phyloP scores from a whole-genome alignment of 306 rosid species.

The Cucurbita pepo region DNA sequence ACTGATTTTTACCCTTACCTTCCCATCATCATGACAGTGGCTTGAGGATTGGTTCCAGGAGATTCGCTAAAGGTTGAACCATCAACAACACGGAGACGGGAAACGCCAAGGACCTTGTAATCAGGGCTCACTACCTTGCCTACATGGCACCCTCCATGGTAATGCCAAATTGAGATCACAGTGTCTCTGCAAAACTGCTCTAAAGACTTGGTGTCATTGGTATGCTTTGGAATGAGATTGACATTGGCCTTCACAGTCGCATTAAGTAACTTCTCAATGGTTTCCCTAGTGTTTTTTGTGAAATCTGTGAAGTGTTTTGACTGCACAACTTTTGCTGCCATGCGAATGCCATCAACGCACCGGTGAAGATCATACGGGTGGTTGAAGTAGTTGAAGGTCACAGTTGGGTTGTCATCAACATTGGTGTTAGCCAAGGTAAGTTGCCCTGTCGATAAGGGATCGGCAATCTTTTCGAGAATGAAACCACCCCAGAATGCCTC shows the following conservation, averaged over 20 bases:
- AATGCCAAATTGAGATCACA: slow-evolving; percentile 92
- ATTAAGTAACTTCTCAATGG: slow-evolving; percentile 52
- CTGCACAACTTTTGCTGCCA: slow-evolving; percentile 44
- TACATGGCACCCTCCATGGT: slow-evolving; percentile 88
- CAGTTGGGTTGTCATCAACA: slow-evolving; percentile 56
- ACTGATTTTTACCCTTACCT: slow-evolving; percentile 28
- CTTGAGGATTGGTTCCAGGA: slow-evolving; percentile 97
- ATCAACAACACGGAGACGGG: slow-evolving; percentile 58
- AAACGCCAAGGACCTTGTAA: slow-evolving; percentile 58
- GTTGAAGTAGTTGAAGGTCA: slow-evolving; percentile 86
- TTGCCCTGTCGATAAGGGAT: slow-evolving; percentile 59
- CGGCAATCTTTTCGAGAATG: slow-evolving; percentile 62
- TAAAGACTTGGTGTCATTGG: slow-evolving; percentile 53
- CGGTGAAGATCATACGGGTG: slow-evolving; percentile 64
- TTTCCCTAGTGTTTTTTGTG: slow-evolving; percentile 26
- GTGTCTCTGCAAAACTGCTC: slow-evolving; percentile 83
- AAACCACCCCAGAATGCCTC: slow-evolving; percentile 86
- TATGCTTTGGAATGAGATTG: slow-evolving; percentile 53
- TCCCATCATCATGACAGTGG: slow-evolving; percentile 94
- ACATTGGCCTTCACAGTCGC: slow-evolving; percentile 58
- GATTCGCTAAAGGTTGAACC: slow-evolving; percentile 67
- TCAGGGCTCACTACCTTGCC: slow-evolving; percentile 53
- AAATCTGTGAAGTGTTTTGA: slow-evolving; percentile 50
- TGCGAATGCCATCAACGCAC: slow-evolving; percentile 59
- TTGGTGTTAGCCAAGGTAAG: slow-evolving; percentile 47